These are phyloP conservation scores for Suhomyces yuchorum DNA, from an alignment of 1,139 yeast genomes.

Conservation along the genomic window DNA sequence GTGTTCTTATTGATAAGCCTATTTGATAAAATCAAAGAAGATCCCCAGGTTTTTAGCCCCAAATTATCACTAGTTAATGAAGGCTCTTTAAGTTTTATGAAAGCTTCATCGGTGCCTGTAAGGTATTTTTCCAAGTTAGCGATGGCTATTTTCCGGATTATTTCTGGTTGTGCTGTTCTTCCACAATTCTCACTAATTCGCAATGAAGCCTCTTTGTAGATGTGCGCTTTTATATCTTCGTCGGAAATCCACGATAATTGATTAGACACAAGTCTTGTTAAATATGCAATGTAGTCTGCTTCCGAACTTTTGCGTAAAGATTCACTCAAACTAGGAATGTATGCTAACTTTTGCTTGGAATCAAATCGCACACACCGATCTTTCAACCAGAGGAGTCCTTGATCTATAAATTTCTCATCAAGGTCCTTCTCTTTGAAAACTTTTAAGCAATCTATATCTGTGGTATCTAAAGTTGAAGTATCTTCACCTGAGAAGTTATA, in stretches of 20 bases:
- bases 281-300: slow-evolving; percentile 52
- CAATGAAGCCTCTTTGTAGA: slow-evolving; percentile 59
- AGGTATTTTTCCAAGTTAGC: slow-evolving; percentile 28
- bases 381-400: slow-evolving; percentile 45
- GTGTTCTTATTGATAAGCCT: slow-evolving; percentile 38
- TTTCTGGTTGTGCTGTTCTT: slow-evolving; percentile 78
- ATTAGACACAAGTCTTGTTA: slow-evolving; percentile 64
- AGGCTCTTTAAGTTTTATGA: slow-evolving; percentile 69
- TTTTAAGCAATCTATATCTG: slow-evolving; percentile 19
- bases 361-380: slow-evolving; percentile 37
- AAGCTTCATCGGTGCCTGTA: slow-evolving; percentile 13
- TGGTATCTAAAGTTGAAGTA: slow-evolving; percentile 11
- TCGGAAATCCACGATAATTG: slow-evolving; percentile 52
- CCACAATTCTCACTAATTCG: slow-evolving; percentile 86
- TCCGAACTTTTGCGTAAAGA: slow-evolving; percentile 25
- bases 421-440: slow-evolving; percentile 33
- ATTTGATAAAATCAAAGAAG: slow-evolving; percentile 70
- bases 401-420: slow-evolving; percentile 19
- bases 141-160: slow-evolving; percentile 51
- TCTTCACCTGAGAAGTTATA: slow-evolving; percentile 53
- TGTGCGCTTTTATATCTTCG: slow-evolving; percentile 37
- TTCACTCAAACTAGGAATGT: slow-evolving; percentile 29
- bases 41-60: slow-evolving; percentile 97
- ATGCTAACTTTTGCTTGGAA: slow-evolving; percentile 25
- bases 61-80: slow-evolving; percentile 82